Evolutionary conservation across 768 basidiomycete genomes (phyloP), one percentile per base, ranked within the genome.

Genomic region (Trametes coccinea): DNA sequence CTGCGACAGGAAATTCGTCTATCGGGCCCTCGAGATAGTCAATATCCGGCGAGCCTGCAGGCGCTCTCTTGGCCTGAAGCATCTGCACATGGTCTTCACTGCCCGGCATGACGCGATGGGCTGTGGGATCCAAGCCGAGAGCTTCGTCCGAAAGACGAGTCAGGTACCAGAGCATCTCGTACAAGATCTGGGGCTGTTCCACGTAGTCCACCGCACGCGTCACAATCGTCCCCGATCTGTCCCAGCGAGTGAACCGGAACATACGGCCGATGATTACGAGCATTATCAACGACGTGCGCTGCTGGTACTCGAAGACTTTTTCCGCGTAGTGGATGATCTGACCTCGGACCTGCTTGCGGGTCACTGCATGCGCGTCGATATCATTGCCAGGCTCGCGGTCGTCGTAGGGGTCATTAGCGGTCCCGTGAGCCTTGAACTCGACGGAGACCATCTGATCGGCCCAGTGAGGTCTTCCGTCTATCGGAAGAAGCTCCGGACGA

Each of bases 181-280:
- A 51, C 4, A 63, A 47, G 14, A 46, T 3, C 16, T 60, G 33
- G 9, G 51, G 53, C 2, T 59, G 3, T 14, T 49, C 31, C 29
- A 50, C 45, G 57, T 63, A 63, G 57, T 63, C 62, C 6, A 63
- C 10, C 4, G 47, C 37, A 2, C 27, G 29, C n/a, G 62, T 59
- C 22, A 46, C 47, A 27, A 63, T 27, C 14, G 53, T 34, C 9
- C 62, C 58, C 14, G 62, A 63, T 17, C 57, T 40, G 48, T 63
- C 62, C 57, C 58, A 63, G 48, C 58, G 58, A 0, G 58, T 9
- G 44, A 59, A 39, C 0, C 58, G 58, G 41, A 52, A 58, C 4
- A 5, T 4, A 16, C 56, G 56, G 11, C 61, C 61, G 39, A 53
- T 27, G 34, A 62, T 31, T 13, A 62, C 5, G 34, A 53, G 61